Evolutionary conservation across 2,329 filamentous ascomycete species (phyloP), one percentile per base, ranked within the genome.

Genomic region (Pezizomycotina sp.): DNA sequence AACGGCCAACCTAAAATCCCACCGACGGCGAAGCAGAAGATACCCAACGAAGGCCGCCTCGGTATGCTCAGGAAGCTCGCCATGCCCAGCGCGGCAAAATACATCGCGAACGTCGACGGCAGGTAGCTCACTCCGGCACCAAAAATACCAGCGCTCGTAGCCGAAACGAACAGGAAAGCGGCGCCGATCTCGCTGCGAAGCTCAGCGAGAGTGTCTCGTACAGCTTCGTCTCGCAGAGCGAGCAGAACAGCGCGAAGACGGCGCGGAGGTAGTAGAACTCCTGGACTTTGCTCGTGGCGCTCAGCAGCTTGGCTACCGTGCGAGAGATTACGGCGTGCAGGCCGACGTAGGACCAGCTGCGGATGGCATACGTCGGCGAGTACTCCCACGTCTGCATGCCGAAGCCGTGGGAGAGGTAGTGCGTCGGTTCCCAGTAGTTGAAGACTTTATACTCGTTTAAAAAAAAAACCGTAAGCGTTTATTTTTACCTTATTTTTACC

Each of bases 331-430:
- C 48, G 16, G 83, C 79, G 58, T 98, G 86, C 1, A 93, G 59
- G 4, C 65, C 69, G 23, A 91, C 65, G 53, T 98, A 98, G 14
- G 83, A 65, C 89, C 89, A 98, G 60, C 83, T 93, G 46, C 89
- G 74, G 50, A 98, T 93, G 32, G 83, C 80, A 59, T 79, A 95
- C 39, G 86, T 76, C 4, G 89, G 89, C 1, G 86, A 92, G 60
- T 95, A 98, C 58, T 98, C 89, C 89, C 89, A 98, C 1, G 89
- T 98, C 61, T 98, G 84, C 32, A 93, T 65, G 24, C 86, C 89
- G 53, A 92, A 86, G 50, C 81, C 80, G 62, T 93, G 83, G 41
- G 74, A 77, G 18, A 98, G 68, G 58, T 93, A 98, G 58, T 98
- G 89, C 0, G 84, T 74, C 0, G 89, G 86, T 53, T 98, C 89